phyloP scores from a whole-genome alignment of 73 alveolate species.

The Paramecium biaurelia region DNA sequence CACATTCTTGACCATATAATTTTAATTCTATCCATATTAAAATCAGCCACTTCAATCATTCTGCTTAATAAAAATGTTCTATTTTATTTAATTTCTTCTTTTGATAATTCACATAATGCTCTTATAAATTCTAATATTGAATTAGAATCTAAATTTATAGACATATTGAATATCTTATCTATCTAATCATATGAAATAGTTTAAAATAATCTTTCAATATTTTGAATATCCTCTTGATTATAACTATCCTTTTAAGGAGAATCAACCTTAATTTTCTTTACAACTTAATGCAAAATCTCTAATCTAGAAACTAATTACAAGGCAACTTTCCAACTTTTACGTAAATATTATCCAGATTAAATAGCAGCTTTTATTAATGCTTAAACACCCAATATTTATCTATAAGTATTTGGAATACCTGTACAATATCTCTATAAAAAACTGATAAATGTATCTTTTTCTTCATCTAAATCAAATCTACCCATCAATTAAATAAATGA shows the following conservation, averaged over 20 bases:
- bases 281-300: conserved; percentile 62
- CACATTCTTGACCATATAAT: conserved; percentile 84
- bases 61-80: conserved; percentile 82
- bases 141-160: conserved; percentile 76
- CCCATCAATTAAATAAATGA: conserved; percentile 77
- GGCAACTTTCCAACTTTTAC: conserved; percentile 73
- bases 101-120: conserved; percentile 79
- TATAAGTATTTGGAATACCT: conserved; percentile 59
- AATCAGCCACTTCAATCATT: conserved; percentile 90
- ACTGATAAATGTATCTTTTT: conserved; percentile 76
- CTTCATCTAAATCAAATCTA: conserved; percentile 71
- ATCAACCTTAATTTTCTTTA: conserved; percentile 23
- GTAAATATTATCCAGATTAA: conserved; percentile 72
- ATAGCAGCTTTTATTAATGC: conserved; percentile 74
- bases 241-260: neutral
- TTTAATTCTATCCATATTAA: conserved; percentile 81
- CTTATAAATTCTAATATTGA: conserved; percentile 84
- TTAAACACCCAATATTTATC: conserved; percentile 75
- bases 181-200: conserved; percentile 69
- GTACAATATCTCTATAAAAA: conserved; percentile 77
- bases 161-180: conserved; percentile 77
- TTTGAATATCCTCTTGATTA: neutral
- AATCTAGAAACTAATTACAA: conserved; percentile 74
- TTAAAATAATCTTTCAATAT: conserved; percentile 63
- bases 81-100: conserved; percentile 73